Conservation (phyloP, 768 basidiomycete species). For the Collybiopsis luxurians region DNA sequence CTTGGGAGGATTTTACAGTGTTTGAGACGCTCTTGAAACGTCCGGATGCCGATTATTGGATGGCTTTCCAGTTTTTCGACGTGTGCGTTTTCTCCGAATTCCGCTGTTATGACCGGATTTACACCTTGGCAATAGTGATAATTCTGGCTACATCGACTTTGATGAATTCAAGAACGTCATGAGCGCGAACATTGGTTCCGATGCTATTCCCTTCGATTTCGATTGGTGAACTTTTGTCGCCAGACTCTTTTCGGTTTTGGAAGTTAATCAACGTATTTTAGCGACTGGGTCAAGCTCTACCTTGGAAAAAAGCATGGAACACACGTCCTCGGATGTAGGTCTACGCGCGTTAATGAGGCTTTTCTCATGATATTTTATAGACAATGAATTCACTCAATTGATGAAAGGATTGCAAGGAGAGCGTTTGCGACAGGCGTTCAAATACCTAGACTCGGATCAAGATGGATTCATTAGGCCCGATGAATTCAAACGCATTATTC, state of each 20-base stretch:
- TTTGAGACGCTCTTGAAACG: conserved; percentile 93
- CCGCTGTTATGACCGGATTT: not conserved
- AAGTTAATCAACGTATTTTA: conserved; percentile 20
- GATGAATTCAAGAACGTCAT: conserved; percentile 95
- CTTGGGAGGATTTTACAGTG: conserved; percentile 95
- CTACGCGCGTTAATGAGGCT: not conserved
- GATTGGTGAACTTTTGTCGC: conserved; percentile 57
- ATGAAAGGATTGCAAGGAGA: conserved; percentile 99
- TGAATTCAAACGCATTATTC: conserved; percentile 92
- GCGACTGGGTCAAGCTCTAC: conserved; percentile 96
- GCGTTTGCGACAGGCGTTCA: conserved; percentile 94
- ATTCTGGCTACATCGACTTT: conserved; percentile 89
- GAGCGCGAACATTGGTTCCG: conserved; percentile 70
- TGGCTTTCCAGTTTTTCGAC: conserved; percentile 95
- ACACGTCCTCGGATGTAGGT: conserved; percentile 89
- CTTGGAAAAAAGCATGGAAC: conserved; percentile 89
- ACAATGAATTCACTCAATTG: conserved; percentile 96
- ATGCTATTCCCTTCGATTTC: conserved; percentile 92
- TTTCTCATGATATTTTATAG: conserved; percentile 32
- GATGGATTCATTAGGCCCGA: conserved; percentile 94
- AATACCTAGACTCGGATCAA: conserved; percentile 82
- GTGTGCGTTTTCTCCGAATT: conserved; percentile 56
- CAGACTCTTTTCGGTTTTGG: not conserved
- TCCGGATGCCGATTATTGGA: conserved; percentile 96
- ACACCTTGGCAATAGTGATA: conserved; percentile 53